Evolutionary conservation across 768 basidiomycete genomes (phyloP).

Genomic region (Lactifluus piperatus): DNA sequence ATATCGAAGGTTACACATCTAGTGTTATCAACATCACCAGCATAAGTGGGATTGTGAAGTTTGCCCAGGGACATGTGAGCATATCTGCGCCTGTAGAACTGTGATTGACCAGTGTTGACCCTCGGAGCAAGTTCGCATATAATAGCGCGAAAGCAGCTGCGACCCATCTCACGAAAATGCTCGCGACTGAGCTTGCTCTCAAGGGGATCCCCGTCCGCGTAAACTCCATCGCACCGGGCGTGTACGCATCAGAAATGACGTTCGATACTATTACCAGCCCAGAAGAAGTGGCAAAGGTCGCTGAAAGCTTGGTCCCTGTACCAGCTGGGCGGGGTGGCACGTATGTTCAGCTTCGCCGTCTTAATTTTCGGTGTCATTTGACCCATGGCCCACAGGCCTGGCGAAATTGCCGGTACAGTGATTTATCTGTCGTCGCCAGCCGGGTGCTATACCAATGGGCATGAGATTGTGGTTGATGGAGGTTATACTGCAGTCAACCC

Average conservation of each 20-base stretch:
- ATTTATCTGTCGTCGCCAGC: constrained; percentile 68
- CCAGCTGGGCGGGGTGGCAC: constrained; percentile 57
- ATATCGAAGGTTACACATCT: constrained; percentile 48
- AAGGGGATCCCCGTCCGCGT: constrained; percentile 62
- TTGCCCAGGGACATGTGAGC: constrained; percentile 72
- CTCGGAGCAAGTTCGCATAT: constrained; percentile 56
- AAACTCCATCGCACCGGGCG: constrained; percentile 65
- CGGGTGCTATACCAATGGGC: constrained; percentile 68
- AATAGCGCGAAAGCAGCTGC: constrained; percentile 76
- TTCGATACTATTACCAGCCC: constrained; percentile 37
- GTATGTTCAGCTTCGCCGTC: constrained; percentile 35
- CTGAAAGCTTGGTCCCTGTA: constrained; percentile 50
- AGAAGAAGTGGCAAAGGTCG: constrained; percentile 42
- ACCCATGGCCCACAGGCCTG: constrained; percentile 34
- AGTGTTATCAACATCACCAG: constrained; percentile 72
- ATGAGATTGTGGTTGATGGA: constrained; percentile 72
- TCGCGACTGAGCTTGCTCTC: constrained; percentile 67
- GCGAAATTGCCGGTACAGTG: constrained; percentile 71
- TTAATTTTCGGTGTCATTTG: background rate
- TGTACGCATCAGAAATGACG: constrained; percentile 74
- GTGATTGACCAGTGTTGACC: background rate
- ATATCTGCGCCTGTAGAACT: background rate
- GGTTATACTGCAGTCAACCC: constrained; percentile 71
- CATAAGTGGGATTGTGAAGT: constrained; percentile 60
- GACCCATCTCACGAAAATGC: constrained; percentile 66